Percentiles rank a stretch among this genome's conserved stretches.
phyloP scores from a whole-genome alignment of 176 grass and related monocot species.

The Chloris gayana region DNA sequence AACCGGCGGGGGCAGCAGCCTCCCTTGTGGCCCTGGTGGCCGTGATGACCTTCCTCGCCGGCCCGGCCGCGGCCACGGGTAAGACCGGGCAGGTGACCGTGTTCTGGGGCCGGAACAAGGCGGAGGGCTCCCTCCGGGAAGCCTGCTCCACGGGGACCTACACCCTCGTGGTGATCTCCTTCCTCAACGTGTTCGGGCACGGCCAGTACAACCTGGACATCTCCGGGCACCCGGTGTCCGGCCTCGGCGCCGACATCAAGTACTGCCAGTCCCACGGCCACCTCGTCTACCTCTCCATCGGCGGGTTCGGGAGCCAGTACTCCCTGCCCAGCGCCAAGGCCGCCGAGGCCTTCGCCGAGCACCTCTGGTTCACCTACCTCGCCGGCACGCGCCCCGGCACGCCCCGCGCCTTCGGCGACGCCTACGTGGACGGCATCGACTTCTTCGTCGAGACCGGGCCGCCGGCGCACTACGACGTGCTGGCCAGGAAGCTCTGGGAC shows the following conservation, averaged over 20 bases:
- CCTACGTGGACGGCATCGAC: neutral
- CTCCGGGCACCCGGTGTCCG: slow-evolving; percentile 12
- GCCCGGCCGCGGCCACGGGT: neutral
- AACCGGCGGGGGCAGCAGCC: neutral
- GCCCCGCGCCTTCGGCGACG: slow-evolving; percentile 30
- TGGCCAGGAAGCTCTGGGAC: neutral
- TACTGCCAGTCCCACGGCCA: slow-evolving; percentile 30
- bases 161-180: slow-evolving; percentile 23
- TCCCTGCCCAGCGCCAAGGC: neutral
- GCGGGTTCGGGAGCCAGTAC: neutral
- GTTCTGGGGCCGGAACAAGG: slow-evolving; percentile 39
- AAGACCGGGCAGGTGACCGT: slow-evolving; percentile 25
- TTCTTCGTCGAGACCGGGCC: slow-evolving; percentile 20
- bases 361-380: slow-evolving; percentile 35
- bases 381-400: neutral
- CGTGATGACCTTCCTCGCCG: neutral
- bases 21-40: neutral
- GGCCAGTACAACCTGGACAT: slow-evolving; percentile 21
- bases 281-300: slow-evolving; percentile 35
- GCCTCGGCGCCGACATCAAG: slow-evolving; percentile 34
- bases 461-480: neutral
- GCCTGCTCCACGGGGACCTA: slow-evolving; percentile 16
- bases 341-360: slow-evolving; percentile 16
- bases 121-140: slow-evolving; percentile 18
- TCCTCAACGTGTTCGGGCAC: slow-evolving; percentile 27